Percentiles rank a stretch among this genome's conserved stretches.
phyloP scores from a whole-genome alignment of 2,329 filamentous ascomycete genomes.

The Monilinia fructigena region DNA sequence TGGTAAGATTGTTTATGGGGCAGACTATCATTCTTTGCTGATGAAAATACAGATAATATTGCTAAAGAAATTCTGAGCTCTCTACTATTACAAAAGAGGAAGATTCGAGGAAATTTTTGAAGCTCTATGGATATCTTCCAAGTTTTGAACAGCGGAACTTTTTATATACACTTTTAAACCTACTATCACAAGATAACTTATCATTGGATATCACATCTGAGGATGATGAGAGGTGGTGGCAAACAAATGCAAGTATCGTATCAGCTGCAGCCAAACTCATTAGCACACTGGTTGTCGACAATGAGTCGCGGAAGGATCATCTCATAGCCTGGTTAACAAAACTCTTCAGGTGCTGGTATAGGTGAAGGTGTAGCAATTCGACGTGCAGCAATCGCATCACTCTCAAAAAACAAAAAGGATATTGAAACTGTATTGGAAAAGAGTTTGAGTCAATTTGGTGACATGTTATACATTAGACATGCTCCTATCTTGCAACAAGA shows the following conservation, averaged over 20 bases:
- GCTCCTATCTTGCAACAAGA: conserved; percentile 84
- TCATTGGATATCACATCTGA: conserved; percentile 31
- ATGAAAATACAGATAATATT: conserved; percentile 32
- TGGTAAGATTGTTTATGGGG: conserved; percentile 29
- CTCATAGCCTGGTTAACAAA: conserved; percentile 65
- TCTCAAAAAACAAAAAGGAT: conserved; percentile 52
- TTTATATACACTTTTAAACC: conserved; percentile 33
- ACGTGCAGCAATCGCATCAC: conserved; percentile 60
- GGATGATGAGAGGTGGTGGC: conserved; percentile 39
- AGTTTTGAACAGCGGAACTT: conserved; percentile 38
- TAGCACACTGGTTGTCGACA: conserved; percentile 48
- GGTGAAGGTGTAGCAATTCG: conserved; percentile 65
- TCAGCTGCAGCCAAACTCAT: conserved; percentile 60
- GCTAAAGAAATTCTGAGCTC: conserved; percentile 33
- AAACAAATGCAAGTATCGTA: conserved; percentile 43
- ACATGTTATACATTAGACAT: conserved; percentile 83
- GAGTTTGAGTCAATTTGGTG: conserved; percentile 72
- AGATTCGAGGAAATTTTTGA: conserved; percentile 29
- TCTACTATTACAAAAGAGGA: conserved; percentile 31
- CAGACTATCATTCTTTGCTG: conserved; percentile 17
- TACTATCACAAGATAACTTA: conserved; percentile 35
- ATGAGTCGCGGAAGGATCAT: conserved; percentile 50
- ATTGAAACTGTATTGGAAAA: conserved; percentile 63
- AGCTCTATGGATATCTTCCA: conserved; percentile 33
- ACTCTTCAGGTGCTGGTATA: conserved; percentile 61